Percentiles rank a stretch among this genome's conserved stretches.
Evolutionary conservation across 176 grass and related monocot genomes (phyloP).

Genomic region (Oryza brachyantha): DNA sequence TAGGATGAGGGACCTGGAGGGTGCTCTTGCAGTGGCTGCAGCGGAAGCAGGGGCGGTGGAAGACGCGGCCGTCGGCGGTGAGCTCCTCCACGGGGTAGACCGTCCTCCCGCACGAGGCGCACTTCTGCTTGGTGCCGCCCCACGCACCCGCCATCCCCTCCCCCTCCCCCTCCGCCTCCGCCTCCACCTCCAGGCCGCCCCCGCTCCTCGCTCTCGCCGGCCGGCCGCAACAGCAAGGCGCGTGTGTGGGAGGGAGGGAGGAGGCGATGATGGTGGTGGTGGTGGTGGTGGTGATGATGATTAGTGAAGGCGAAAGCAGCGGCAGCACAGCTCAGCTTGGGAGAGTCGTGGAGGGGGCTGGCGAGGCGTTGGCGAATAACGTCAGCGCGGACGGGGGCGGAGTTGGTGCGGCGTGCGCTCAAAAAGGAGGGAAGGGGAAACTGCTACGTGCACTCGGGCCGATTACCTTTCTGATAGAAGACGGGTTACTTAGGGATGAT

Average conservation of each 20-base stretch:
- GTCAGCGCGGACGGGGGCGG: conserved; percentile 21
- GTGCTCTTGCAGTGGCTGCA: conserved; percentile 95
- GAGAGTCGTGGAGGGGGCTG: conserved; percentile 17
- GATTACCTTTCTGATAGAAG: too few relatives aligned
- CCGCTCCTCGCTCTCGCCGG: not conserved
- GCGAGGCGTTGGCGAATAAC: conserved; percentile 33
- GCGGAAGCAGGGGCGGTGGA: conserved; percentile 94
- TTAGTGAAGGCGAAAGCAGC: conserved; percentile 33
- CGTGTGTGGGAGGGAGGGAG: not conserved
- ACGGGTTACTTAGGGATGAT: too few relatives aligned
- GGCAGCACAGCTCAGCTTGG: conserved; percentile 35
- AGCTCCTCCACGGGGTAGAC: conserved; percentile 96
- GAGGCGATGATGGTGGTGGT: too few relatives aligned
- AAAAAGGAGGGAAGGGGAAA: too few relatives aligned
- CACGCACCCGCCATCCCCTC: conserved; percentile 55
- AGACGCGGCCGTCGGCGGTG: conserved; percentile 81
- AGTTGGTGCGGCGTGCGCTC: conserved; percentile 44
- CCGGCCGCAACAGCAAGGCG: not conserved
- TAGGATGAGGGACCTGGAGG: conserved; percentile 53
- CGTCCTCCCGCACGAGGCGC: conserved; percentile 82
- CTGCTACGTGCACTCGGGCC: too few relatives aligned
- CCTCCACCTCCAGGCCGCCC: conserved; percentile 23
- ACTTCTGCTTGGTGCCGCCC: conserved; percentile 96
- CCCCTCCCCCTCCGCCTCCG: not conserved
- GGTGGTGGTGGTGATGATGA: too few relatives aligned